These are phyloP conservation scores for Trametes villosa DNA, from an alignment of 768 basidiomycete genomes.

Conservation along the genomic window DNA sequence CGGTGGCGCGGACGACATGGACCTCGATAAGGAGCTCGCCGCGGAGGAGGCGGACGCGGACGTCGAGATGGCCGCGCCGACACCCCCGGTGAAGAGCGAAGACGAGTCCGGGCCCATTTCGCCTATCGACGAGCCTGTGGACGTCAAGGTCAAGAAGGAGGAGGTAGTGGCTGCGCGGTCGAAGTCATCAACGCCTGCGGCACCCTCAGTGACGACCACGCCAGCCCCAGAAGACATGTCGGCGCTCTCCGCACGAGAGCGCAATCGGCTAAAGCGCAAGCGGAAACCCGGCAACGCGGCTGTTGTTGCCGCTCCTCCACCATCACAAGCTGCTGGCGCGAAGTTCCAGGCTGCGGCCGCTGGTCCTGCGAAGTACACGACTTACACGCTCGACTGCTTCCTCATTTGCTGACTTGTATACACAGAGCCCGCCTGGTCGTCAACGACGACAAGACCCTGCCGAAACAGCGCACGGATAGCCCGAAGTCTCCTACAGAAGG, in stretches of 20 bases:
- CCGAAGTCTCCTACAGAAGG: conserved; percentile 50
- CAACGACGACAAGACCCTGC: conserved; percentile 54
- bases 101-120: conserved; percentile 41
- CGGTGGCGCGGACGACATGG: conserved; percentile 77
- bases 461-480: conserved; percentile 59
- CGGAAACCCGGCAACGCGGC: conserved; percentile 86
- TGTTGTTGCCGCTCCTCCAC: conserved; percentile 74
- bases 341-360: conserved; percentile 65
- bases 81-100: conserved; percentile 40
- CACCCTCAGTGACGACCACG: conserved; percentile 25
- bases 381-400: conserved; percentile 37
- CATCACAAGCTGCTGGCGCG: conserved; percentile 58
- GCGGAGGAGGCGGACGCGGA: conserved; percentile 55
- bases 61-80: conserved; percentile 36
- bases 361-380: conserved; percentile 54
- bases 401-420: neutral
- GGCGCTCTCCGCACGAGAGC: conserved; percentile 86
- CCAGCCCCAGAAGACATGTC: conserved; percentile 59
- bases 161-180: conserved; percentile 46
- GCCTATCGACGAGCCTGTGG: conserved; percentile 50
- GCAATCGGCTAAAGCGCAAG: conserved; percentile 93
- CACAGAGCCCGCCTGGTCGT: conserved; percentile 75
- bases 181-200: conserved; percentile 45
- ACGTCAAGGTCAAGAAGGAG: conserved; percentile 31
- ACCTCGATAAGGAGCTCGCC: conserved; percentile 81